Conservation (phyloP, 1,284 basidiomycete genomes). For the Cystobasidium sp. region DNA sequence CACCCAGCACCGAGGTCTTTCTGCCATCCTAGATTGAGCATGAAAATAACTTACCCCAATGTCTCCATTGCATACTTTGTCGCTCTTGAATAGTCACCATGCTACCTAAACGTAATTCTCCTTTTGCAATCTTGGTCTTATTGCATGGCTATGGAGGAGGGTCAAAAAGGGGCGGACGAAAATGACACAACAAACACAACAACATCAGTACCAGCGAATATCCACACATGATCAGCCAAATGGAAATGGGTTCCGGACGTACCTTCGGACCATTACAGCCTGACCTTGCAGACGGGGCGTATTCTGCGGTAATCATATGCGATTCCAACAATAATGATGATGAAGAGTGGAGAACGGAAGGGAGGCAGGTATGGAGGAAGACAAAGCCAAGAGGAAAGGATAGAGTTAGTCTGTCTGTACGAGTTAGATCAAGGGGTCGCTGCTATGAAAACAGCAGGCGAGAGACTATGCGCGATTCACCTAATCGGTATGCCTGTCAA, state of each 20-base stretch:
- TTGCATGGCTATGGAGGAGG: constrained; percentile 52
- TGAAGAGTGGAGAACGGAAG: too few relatives aligned
- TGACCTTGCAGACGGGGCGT: constrained; percentile 11
- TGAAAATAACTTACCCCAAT: constrained; percentile 36
- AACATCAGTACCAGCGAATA: too few relatives aligned
- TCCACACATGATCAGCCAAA: too few relatives aligned
- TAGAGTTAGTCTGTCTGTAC: too few relatives aligned
- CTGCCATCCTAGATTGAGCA: too few relatives aligned
- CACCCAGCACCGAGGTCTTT: too few relatives aligned
- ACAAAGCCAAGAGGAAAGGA: too few relatives aligned
- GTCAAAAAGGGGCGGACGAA: neutral
- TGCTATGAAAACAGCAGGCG: neutral
- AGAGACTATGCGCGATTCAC: neutral
- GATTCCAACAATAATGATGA: too few relatives aligned
- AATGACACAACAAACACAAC: neutral
- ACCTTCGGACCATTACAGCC: constrained; percentile 31
- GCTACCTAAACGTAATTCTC: constrained; percentile 53
- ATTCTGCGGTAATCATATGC: neutral
- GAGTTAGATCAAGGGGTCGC: neutral
- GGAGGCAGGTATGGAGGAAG: too few relatives aligned
- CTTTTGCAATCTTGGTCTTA: constrained; percentile 55
- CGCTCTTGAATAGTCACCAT: constrained; percentile 53
- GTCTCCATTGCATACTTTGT: constrained; percentile 15
- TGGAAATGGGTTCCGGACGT: neutral
- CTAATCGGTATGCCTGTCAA: constrained; percentile 19